Evolutionary conservation across 179 eudicot species (phyloP), one percentile per base, ranked within the genome.

Genomic region (Silene coronaria): DNA sequence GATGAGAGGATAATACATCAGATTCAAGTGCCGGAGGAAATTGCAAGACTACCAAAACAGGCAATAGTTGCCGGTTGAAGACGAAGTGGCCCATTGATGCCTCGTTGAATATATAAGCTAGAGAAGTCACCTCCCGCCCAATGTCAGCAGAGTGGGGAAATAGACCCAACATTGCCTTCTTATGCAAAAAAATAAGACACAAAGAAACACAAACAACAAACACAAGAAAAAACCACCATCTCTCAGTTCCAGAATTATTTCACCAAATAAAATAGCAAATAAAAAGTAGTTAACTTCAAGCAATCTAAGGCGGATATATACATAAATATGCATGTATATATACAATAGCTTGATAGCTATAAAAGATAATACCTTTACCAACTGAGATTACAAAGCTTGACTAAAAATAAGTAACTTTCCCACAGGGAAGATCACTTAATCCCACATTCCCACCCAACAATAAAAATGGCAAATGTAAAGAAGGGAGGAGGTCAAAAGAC

Each of bases 91-190:
- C 85, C 89, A 84, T 73, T 82, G 87, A 82, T 74, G 80, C 86
- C 86, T 82, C 82, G 85, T 84, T 80, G 89, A 64, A 83, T 71
- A 75, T 77, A 81, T 81, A 86, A 84, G 88, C 87, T 81, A 84
- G 80, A 86, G 89, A 79, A 77, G 85, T 82, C 89, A 83, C 87
- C 89, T 84, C 89, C 82, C 80, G 79, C 87, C 88, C 87, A 86
- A 81, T 80, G 82, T 81, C 89, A 83, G 86, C 86, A 79, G 88
- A 85, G 78, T 86, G 79, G 87, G 85, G 80, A 79, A 74, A 83
- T 71, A 84, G 78, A 79, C 87, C 85, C 87, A 86, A 84, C 85
- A 86, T 86, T 86, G 89, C 87, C 89, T 86, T 86, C 88, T 79
- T 84, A 86, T 86, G 89, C 85, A 82, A 84, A 86, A 86, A 86